Conservation (phyloP, 495 filamentous ascomycete genomes). For the Talaromyces borbonicus region DNA sequence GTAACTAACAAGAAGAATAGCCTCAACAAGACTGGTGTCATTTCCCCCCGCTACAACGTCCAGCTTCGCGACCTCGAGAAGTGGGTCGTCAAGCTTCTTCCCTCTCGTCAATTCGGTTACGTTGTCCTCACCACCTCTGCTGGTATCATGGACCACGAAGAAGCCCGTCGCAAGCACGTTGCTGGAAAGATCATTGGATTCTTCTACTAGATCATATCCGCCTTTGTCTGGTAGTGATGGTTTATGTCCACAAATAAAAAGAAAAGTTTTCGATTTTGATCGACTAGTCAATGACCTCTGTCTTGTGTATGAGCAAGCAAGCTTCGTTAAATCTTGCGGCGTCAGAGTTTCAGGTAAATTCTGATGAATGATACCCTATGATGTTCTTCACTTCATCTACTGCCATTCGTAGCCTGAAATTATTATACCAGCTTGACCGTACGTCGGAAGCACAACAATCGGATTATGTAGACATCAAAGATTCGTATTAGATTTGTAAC, state of each 20-base stretch:
- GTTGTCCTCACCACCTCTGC: constrained; percentile 97
- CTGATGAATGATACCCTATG: constrained; percentile 10
- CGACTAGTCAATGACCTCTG: too few relatives aligned
- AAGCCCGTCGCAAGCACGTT: constrained; percentile 95
- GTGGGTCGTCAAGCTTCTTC: constrained; percentile 97
- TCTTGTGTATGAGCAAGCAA: not conserved
- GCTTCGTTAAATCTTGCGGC: constrained; percentile 6
- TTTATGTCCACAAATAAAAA: constrained; percentile 13
- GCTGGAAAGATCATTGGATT: constrained; percentile 93
- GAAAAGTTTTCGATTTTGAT: constrained; percentile 22
- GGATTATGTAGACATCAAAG: too few relatives aligned
- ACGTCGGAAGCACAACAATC: too few relatives aligned
- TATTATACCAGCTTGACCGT: too few relatives aligned
- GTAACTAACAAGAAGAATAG: constrained; percentile 22
- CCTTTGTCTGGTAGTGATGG: constrained; percentile 9
- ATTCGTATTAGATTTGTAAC: too few relatives aligned
- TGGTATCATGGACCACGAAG: constrained; percentile 99
- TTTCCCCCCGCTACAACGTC: constrained; percentile 97
- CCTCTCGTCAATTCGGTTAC: constrained; percentile 98
- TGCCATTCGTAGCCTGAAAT: too few relatives aligned
- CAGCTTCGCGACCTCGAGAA: constrained; percentile 95
- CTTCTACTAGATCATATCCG: constrained; percentile 66
- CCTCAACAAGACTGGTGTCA: constrained; percentile 98
- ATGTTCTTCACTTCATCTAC: too few relatives aligned
- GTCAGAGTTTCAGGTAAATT: not conserved